These are phyloP conservation scores for Bruguiera sexangula DNA, from an alignment of 345 rosid species.

Conservation along the genomic window DNA sequence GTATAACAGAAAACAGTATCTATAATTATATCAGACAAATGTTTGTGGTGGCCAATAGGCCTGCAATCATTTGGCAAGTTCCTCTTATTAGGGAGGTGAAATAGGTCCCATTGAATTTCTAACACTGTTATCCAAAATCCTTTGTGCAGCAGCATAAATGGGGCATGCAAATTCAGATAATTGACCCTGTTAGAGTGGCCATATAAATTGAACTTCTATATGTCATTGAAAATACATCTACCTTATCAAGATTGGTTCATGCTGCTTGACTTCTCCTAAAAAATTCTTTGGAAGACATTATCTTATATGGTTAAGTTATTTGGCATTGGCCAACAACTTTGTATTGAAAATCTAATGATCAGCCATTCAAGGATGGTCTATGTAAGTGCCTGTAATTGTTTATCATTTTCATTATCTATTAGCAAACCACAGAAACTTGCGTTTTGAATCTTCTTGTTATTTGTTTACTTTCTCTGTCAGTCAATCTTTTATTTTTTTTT, in stretches of 20 bases:
- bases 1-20: background rate
- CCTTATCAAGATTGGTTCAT: constrained; percentile 10
- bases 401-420: background rate
- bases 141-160: no score
- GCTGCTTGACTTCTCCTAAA: background rate
- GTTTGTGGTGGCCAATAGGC: no score
- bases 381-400: background rate
- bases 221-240: background rate
- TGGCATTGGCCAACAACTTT: background rate
- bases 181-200: background rate
- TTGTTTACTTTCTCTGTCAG: background rate
- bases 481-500: no score
- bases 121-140: background rate
- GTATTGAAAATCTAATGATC: background rate
- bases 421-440: background rate
- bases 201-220: background rate
- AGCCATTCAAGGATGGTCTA: background rate
- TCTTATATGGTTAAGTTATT: background rate
- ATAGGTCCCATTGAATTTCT: constrained; percentile 7
- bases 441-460: background rate
- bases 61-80: no score
- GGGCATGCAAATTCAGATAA: constrained; percentile 10
- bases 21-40: no score
- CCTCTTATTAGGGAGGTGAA: background rate
- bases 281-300: background rate